Base-by-base conservation (phyloP, 225 moss, liverwort and hornwort species). In the Takakia lepidozioides region DNA sequence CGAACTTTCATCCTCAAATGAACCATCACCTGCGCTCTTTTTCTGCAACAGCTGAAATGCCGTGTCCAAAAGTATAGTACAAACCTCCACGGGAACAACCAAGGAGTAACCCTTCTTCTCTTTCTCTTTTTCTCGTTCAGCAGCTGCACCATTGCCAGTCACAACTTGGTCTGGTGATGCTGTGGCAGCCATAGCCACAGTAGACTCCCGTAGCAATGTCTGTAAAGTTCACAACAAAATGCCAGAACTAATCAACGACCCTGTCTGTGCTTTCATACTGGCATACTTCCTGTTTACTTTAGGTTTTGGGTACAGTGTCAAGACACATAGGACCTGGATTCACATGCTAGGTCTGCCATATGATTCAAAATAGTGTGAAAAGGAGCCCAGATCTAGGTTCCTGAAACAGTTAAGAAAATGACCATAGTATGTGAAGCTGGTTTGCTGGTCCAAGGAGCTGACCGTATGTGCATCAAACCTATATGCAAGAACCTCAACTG, bases 181-280 rank as follows among this genome's bases (percentile, higher is more conserved):
- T 25, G 38, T 60, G 15, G 61, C 63, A 34, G 58, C 63, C 70
- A 82, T 69, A 42, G 77, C 78, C 19, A 77, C 35, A 40, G 80
- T 74, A 23, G 85, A 82, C 32, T 92, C 87, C 37, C 92, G 79
- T 26, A 92, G 70, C 54, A 92, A 68, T 38, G 85, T 75, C 92
- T 92, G 76, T 16, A 49, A 38, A 27, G 51, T 32, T 32, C 32
- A 32, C 32, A 32, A 32, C 32, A 32, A 32, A 7, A 32, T 27
- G 17, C 26, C 19, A 10, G 28, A 50, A 29, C n/a, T 24, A 3
- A 25, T 27, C 3, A 51, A 25, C 28, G 15, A 1, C 3, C 8
- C 1, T 2, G n/a, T 16, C 3, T 43, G 21, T 43, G 21, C 42
- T 15, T 20, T 17, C 42, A 43, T 16, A 6, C 13, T 43, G 23